Percentiles rank a stretch among this genome's conserved stretches.
Conservation (phyloP, 1,284 basidiomycete genomes). For the Mycena citricolor region DNA sequence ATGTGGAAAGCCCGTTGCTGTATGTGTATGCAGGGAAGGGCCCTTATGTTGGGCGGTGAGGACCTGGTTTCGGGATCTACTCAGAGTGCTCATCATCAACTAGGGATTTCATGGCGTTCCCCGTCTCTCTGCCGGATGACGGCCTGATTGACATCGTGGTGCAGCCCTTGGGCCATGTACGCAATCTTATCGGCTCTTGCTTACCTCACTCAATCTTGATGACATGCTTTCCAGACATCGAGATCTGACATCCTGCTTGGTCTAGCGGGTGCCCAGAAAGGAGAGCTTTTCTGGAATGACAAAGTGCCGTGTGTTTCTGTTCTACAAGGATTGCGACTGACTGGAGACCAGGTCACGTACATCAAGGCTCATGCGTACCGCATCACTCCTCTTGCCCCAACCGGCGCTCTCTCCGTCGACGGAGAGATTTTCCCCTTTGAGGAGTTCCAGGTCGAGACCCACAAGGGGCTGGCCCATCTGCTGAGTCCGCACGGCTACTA, state of each 20-base stretch:
- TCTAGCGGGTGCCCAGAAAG: conserved; percentile 69
- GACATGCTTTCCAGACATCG: conserved; percentile 41
- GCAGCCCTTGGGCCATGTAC: conserved; percentile 66
- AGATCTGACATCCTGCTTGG: conserved; percentile 57
- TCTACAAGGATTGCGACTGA: neutral
- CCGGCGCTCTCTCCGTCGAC: conserved; percentile 70
- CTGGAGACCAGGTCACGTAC: conserved; percentile 63
- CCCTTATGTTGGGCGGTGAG: conserved; percentile 66
- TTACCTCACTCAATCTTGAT: neutral
- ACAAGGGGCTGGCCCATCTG: conserved; percentile 67
- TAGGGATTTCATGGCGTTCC: conserved; percentile 86
- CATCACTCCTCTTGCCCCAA: conserved; percentile 59
- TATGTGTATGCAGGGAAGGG: conserved; percentile 76
- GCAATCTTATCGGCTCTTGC: conserved; percentile 22
- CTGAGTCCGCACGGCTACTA: conserved; percentile 73
- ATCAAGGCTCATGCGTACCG: conserved; percentile 78
- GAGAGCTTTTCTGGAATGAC: conserved; percentile 67
- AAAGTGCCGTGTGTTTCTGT: conserved; percentile 39
- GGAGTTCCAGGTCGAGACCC: conserved; percentile 83
- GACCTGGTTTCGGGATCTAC: neutral
- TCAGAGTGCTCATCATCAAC: neutral
- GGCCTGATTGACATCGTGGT: conserved; percentile 79
- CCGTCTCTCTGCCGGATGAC: conserved; percentile 75
- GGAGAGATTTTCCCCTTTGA: conserved; percentile 83
- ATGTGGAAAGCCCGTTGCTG: conserved; percentile 66